phyloP scores from a whole-genome alignment of 2,329 filamentous ascomycete species.

The Harringtonia aguacate region DNA sequence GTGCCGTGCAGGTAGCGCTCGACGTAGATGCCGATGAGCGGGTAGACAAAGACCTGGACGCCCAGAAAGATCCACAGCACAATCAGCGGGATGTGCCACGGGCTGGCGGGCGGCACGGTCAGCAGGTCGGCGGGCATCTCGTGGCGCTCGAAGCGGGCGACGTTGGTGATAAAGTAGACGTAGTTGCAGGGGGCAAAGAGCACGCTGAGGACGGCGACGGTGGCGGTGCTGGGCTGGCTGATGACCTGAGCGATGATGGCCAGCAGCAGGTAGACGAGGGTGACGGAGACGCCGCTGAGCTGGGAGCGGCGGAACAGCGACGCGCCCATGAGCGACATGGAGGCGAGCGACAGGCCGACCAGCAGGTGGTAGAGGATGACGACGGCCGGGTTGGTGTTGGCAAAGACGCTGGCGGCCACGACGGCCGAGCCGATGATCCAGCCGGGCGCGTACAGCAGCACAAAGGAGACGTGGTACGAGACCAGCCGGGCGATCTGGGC shows the following conservation, averaged over 20 bases:
- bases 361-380: conserved; percentile 67
- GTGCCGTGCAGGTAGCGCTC: conserved; percentile 71
- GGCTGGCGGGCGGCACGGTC: conserved; percentile 49
- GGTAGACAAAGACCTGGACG: conserved; percentile 69
- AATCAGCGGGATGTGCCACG: conserved; percentile 62
- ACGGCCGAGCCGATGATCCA: conserved; percentile 71
- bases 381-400: conserved; percentile 50
- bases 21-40: conserved; percentile 61
- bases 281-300: conserved; percentile 71
- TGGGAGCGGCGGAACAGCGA: conserved; percentile 82
- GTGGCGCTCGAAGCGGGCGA: conserved; percentile 65
- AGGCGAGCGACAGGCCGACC: conserved; percentile 65
- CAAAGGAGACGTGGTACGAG: conserved; percentile 71
- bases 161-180: conserved; percentile 65
- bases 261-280: conserved; percentile 62
- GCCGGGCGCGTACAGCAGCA: conserved; percentile 67
- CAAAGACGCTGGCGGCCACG: conserved; percentile 52
- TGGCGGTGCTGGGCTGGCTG: conserved; percentile 47
- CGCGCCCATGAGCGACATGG: conserved; percentile 70
- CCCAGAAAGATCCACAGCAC: conserved; percentile 68
- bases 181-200: conserved; percentile 85
- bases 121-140: conserved; percentile 49
- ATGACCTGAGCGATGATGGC: conserved; percentile 75
- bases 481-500: conserved; percentile 68
- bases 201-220: conserved; percentile 59